A percentile compares a stretch with the other conserved stretches of the same genome.
Evolutionary conservation across 805 yeast species (phyloP).

Genomic region (Starmerella tilneyi): DNA sequence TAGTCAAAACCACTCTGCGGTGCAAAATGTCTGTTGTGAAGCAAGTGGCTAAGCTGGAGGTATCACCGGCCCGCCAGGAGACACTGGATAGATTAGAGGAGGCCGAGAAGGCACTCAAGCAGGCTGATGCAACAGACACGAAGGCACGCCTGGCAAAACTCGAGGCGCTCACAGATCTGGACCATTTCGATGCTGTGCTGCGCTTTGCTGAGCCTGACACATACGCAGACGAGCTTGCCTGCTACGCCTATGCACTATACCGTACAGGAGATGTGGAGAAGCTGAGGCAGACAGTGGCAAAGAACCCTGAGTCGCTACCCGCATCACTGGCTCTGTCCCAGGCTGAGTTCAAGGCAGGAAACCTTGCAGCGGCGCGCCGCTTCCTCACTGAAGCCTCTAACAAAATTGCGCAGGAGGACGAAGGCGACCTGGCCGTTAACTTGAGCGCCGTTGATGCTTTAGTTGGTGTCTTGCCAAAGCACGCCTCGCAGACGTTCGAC

Average conservation of each 20-base stretch:
- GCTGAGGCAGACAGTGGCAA: conserved; percentile 25
- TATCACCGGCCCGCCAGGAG: conserved; percentile 24
- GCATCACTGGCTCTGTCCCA: conserved; percentile 46
- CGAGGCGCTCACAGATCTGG: conserved; percentile 51
- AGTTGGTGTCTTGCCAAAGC: conserved; percentile 13
- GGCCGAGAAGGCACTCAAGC: conserved; percentile 28
- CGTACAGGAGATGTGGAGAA: conserved; percentile 40
- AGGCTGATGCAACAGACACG: conserved; percentile 26
- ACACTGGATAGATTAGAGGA: conserved; percentile 32
- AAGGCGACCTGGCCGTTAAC: conserved; percentile 48
- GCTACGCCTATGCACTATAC: conserved; percentile 51
- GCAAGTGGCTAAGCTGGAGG: conserved; percentile 16
- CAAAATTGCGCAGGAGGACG: conserved; percentile 37
- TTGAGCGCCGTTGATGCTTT: conserved; percentile 43
- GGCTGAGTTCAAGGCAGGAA: conserved; percentile 42
- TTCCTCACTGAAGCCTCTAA: conserved; percentile 26
- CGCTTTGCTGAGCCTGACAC: conserved; percentile 26
- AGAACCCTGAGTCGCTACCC: conserved; percentile 6
- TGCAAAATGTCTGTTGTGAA: conserved; percentile 18
- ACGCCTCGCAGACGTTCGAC: conserved; percentile 39
- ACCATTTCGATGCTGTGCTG: conserved; percentile 43
- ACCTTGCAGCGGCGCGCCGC: conserved; percentile 35
- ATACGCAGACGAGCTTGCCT: conserved; percentile 29
- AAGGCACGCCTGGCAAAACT: conserved; percentile 37
- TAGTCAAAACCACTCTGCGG: background rate